Evolutionary conservation across 805 yeast species (phyloP).

Genomic region (Candida insectorum): DNA sequence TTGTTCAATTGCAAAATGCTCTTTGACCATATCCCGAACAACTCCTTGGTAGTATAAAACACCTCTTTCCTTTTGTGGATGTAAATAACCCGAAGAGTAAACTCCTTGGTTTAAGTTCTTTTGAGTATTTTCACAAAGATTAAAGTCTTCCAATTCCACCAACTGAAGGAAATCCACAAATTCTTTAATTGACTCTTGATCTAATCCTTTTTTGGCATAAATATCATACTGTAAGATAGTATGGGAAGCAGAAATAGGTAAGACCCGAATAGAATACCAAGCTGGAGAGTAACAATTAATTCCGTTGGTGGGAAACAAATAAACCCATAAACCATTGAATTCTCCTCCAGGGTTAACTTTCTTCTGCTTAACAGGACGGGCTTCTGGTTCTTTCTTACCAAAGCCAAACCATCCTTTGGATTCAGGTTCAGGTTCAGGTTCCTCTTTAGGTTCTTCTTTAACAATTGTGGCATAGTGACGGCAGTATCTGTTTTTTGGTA

Average conservation of each 20-base stretch:
- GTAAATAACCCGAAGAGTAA: constrained; percentile 56
- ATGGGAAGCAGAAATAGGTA: constrained; percentile 51
- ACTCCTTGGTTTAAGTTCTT: constrained; percentile 60
- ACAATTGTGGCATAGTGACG: constrained; percentile 59
- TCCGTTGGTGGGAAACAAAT: constrained; percentile 58
- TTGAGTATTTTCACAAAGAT: constrained; percentile 57
- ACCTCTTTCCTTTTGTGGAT: constrained; percentile 57
- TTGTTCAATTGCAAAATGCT: constrained; percentile 47
- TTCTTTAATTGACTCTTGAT: constrained; percentile 51
- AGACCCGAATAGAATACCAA: constrained; percentile 60
- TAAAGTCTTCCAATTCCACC: constrained; percentile 53
- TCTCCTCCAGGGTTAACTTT: constrained; percentile 53
- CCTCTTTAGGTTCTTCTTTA: constrained; percentile 31
- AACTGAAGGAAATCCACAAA: constrained; percentile 61
- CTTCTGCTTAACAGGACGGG: constrained; percentile 2
- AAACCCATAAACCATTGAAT: constrained; percentile 61
- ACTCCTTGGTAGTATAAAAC: constrained; percentile 55
- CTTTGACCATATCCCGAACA: constrained; percentile 56
- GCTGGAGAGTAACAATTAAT: constrained; percentile 66
- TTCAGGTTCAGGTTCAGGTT: constrained; percentile 27
- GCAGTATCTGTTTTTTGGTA: constrained; percentile 55
- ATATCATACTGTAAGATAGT: constrained; percentile 60
- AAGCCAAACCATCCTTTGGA: constrained; percentile 53
- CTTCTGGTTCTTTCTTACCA: constrained; percentile 16
- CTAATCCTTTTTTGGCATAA: constrained; percentile 57